Conservation (phyloP, 2,329 filamentous ascomycete species). For the Diaporthe eres region DNA sequence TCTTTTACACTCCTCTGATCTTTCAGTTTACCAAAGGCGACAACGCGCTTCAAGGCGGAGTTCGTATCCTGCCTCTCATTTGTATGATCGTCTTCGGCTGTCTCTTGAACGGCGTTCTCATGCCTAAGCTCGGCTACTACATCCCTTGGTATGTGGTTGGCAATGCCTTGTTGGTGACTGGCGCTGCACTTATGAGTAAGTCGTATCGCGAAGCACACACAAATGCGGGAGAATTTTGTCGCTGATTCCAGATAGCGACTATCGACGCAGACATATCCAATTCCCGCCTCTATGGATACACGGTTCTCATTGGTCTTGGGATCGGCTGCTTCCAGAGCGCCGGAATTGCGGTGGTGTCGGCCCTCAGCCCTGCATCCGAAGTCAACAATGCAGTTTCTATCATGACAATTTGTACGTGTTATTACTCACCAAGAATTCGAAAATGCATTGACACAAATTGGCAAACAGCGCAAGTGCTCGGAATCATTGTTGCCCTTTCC, state of each 20-base stretch:
- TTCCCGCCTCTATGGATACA: constrained; percentile 40
- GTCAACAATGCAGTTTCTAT: constrained; percentile 38
- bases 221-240: too few relatives aligned
- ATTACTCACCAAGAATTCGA: accelerated
- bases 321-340: constrained; percentile 40
- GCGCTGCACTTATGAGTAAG: constrained; percentile 52
- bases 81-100: constrained; percentile 51
- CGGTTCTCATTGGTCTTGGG: constrained; percentile 38
- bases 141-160: constrained; percentile 55
- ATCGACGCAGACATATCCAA: constrained; percentile 28
- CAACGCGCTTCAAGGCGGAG: constrained; percentile 52
- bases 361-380: constrained; percentile 36
- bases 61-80: constrained; percentile 57
- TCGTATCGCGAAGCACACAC: not conserved
- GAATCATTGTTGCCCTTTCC: constrained; percentile 36
- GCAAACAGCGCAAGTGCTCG: constrained; percentile 37
- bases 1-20: constrained; percentile 64
- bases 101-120: constrained; percentile 53
- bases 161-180: constrained; percentile 50
- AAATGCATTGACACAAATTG: not conserved
- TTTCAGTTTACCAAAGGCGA: constrained; percentile 63
- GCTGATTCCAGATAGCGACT: constrained; percentile 26
- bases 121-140: constrained; percentile 54
- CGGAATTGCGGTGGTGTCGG: constrained; percentile 36
- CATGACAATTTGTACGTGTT: constrained; percentile 39